Percentiles rank a stretch among this genome's conserved stretches.
These are phyloP conservation scores for Flaveria floridana DNA, from an alignment of 140 eudicot species.

Conservation along the genomic window DNA sequence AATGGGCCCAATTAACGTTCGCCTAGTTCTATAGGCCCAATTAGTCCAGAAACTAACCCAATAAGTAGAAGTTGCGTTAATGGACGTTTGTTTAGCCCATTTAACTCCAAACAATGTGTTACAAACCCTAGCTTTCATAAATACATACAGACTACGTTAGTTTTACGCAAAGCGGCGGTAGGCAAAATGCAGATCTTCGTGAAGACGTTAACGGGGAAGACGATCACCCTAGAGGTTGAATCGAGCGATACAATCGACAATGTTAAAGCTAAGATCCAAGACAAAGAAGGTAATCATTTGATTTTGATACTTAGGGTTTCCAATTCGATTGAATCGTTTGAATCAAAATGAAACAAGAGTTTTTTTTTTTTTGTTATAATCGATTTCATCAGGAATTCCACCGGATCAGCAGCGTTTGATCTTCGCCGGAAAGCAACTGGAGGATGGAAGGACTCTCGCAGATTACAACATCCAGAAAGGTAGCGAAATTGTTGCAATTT, in stretches of 20 bases:
- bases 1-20: not conserved
- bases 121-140: slow-evolving; percentile 2
- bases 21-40: not conserved
- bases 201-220: slow-evolving; percentile 76
- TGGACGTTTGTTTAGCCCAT: not conserved
- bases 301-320: not conserved
- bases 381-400: slow-evolving; percentile 47
- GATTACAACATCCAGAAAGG: slow-evolving; percentile 82
- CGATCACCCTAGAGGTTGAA: slow-evolving; percentile 73
- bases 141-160: not conserved
- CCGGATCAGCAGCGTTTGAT: slow-evolving; percentile 75
- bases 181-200: slow-evolving; percentile 76
- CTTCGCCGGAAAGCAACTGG: slow-evolving; percentile 75
- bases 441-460: slow-evolving; percentile 76
- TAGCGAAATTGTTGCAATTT: not conserved
- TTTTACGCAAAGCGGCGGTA: slow-evolving; percentile 21
- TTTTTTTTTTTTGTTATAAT: not conserved
- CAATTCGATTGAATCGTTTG: not conserved
- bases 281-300: slow-evolving; percentile 54
- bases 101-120: not conserved
- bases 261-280: slow-evolving; percentile 74
- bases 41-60: not conserved
- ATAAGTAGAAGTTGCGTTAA: not conserved
- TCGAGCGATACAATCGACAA: slow-evolving; percentile 70
- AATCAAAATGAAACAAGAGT: not conserved